These are phyloP conservation scores for Tephrocybe sp. DNA, from an alignment of 768 basidiomycete species.

Conservation along the genomic window DNA sequence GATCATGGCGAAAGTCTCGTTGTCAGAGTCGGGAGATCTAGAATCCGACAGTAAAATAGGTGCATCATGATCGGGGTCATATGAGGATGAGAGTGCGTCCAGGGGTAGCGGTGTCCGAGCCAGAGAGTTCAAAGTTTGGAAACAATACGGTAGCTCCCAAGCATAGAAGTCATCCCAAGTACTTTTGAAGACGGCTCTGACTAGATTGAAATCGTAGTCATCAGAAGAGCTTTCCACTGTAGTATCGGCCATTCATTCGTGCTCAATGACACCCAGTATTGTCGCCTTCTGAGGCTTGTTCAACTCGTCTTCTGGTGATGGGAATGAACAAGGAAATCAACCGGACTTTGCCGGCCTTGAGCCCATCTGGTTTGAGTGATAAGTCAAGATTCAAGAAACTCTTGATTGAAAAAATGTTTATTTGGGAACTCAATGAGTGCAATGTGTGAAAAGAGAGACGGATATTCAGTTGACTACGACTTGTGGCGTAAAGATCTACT, in stretches of 20 bases:
- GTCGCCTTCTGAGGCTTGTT: background rate
- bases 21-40: background rate
- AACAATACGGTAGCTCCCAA: slow-evolving; percentile 22
- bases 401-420: too few species aligned
- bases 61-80: background rate
- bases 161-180: slow-evolving; percentile 21
- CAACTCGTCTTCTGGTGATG: background rate
- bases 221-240: background rate
- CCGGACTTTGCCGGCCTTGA: slow-evolving; percentile 5
- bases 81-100: background rate
- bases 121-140: slow-evolving; percentile 14
- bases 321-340: background rate
- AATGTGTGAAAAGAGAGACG: too few species aligned
- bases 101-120: slow-evolving; percentile 6
- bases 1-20: slow-evolving; percentile 15
- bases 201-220: background rate
- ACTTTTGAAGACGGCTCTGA: slow-evolving; percentile 9
- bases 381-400: too few species aligned
- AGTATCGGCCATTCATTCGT: slow-evolving; percentile 5
- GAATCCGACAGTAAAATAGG: background rate
- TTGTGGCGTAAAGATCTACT: too few species aligned
- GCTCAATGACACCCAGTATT: too few species aligned
- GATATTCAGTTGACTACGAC: too few species aligned
- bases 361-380: background rate
- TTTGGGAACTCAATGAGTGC: too few species aligned